Percentiles rank a stretch among this genome's conserved stretches.
phyloP scores from a whole-genome alignment of 2,329 filamentous ascomycete species.

The Sporothrix mexicana region DNA sequence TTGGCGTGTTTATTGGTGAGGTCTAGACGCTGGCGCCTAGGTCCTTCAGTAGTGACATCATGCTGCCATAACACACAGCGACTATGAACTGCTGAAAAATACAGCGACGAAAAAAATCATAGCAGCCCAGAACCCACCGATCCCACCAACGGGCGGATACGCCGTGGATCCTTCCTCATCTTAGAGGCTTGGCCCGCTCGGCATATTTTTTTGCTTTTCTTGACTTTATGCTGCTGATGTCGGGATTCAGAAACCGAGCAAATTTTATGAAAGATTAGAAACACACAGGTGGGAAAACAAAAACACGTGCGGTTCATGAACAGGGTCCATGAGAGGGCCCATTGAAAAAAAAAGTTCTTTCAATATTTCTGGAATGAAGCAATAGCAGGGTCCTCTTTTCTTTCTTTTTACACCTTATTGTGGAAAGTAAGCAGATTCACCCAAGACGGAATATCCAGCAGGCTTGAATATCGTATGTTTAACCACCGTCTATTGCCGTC shows the following conservation, averaged over 20 bases:
- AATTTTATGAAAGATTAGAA: neutral
- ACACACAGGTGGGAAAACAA: neutral
- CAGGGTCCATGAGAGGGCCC: neutral
- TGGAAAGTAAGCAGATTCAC: too few species aligned
- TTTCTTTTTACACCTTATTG: too few species aligned
- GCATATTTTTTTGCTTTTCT: neutral
- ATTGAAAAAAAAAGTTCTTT: neutral
- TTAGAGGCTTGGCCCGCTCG: neutral
- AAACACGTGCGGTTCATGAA: neutral
- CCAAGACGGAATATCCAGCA: too few species aligned
- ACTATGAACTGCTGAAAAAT: neutral
- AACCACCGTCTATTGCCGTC: neutral
- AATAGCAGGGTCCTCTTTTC: neutral
- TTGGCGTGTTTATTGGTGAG: neutral
- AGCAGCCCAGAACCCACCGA: neutral
- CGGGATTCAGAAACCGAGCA: neutral
- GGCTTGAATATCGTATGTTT: too few species aligned
- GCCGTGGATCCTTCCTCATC: neutral
- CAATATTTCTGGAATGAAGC: neutral
- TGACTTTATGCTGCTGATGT: neutral
- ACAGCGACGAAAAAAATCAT: neutral
- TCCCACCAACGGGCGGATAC: conserved; percentile 14
- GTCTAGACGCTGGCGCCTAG: neutral
- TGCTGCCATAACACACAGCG: neutral
- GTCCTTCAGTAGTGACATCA: conserved; percentile 3